A percentile compares a stretch with the other conserved stretches of the same genome.
phyloP scores from a whole-genome alignment of 2,329 filamentous ascomycete species.

The Byssothecium circinans region DNA sequence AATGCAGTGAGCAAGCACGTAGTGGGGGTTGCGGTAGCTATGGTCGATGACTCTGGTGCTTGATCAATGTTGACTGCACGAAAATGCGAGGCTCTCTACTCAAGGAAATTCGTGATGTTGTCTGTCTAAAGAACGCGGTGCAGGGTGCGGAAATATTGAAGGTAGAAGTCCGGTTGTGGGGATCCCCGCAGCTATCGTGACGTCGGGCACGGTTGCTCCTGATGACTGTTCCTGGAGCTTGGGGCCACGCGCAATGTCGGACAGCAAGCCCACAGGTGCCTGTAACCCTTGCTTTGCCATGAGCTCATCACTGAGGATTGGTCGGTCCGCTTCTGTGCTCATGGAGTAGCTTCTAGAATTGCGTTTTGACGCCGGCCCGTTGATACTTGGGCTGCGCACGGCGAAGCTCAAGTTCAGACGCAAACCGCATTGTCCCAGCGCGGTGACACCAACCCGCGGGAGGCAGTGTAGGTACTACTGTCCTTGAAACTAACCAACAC shows the following conservation, averaged over 20 bases:
- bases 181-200: constrained; percentile 14
- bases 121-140: not conserved
- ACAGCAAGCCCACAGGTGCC: not conserved
- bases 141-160: constrained; percentile 1
- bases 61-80: not conserved
- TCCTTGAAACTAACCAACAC: too few relatives aligned
- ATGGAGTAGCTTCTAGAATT: too few relatives aligned
- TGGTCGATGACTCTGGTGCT: not conserved
- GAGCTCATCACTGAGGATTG: not conserved
- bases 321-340: not conserved
- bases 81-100: not conserved
- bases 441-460: not conserved
- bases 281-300: not conserved
- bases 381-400: not conserved
- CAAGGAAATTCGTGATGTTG: not conserved
- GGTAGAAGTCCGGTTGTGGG: constrained; percentile 5
- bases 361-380: too few relatives aligned
- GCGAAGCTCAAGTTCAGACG: not conserved
- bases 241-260: constrained; percentile 1
- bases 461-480: not conserved
- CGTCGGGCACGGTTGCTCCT: constrained; percentile 16
- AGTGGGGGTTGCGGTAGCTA: not conserved
- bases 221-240: constrained; percentile 4
- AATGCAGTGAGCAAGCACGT: not conserved
- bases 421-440: not conserved